Percentiles rank a stretch among this genome's conserved stretches.
phyloP scores from a whole-genome alignment of 441 rosid genomes.

The Arabidopsis lyrata region DNA sequence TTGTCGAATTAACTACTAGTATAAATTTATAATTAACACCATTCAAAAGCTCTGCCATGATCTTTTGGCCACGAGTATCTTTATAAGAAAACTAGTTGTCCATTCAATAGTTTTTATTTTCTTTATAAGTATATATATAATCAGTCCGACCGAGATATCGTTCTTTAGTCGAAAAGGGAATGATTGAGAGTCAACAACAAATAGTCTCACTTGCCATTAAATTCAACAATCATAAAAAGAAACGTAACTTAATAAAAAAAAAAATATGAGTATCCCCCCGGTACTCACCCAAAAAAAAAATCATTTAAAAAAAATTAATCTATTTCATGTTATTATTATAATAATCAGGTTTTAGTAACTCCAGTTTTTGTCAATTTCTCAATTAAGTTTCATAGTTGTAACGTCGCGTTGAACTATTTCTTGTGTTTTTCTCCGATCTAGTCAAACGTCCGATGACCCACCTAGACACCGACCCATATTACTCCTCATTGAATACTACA shows the following conservation, averaged over 20 bases:
- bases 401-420: slow-evolving; percentile 11
- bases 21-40: background rate
- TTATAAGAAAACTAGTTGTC: background rate
- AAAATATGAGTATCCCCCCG: too few relatives aligned
- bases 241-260: too few relatives aligned
- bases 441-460: slow-evolving; percentile 25
- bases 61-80: slow-evolving; percentile 10
- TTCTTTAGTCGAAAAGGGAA: background rate
- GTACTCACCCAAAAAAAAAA: too few relatives aligned
- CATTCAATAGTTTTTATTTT: too few relatives aligned
- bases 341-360: background rate
- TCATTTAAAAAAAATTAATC: too few relatives aligned
- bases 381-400: slow-evolving; percentile 5
- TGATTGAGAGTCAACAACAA: slow-evolving; percentile 7
- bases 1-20: background rate
- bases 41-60: background rate
- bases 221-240: background rate
- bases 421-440: slow-evolving; percentile 21
- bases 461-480: slow-evolving; percentile 8
- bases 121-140: background rate
- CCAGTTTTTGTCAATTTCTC: slow-evolving; percentile 24
- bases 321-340: background rate
- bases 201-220: slow-evolving; percentile 29
- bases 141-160: slow-evolving; percentile 4
- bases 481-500: background rate